Conservation (phyloP, 2,329 filamentous ascomycete genomes). For the Colletotrichum abscissum region DNA sequence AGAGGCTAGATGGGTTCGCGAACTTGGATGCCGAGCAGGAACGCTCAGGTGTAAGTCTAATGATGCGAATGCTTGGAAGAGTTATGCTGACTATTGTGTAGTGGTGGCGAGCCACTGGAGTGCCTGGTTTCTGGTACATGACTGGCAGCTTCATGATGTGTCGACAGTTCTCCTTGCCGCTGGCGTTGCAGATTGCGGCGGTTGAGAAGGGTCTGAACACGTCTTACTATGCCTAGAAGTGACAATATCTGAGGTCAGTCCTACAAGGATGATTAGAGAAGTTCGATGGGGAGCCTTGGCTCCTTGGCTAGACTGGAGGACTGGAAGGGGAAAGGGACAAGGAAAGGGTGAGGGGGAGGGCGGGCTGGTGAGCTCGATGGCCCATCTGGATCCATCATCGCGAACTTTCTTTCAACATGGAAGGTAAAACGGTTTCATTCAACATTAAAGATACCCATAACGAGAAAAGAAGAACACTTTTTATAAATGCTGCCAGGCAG, state of each 20-base stretch:
- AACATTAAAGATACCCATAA: background rate
- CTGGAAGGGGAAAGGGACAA: no score
- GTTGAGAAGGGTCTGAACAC: constrained; percentile 40
- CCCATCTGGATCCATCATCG: background rate
- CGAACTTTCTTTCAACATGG: background rate
- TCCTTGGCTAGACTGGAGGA: no score
- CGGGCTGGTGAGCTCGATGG: background rate
- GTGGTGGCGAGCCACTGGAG: constrained; percentile 52
- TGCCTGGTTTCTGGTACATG: constrained; percentile 52
- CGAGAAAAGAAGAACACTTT: background rate
- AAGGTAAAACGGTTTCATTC: background rate
- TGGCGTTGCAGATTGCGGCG: constrained; percentile 54
- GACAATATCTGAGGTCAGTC: no score
- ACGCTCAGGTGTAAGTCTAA: constrained; percentile 39
- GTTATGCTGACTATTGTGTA: constrained; percentile 27
- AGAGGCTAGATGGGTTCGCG: constrained; percentile 48
- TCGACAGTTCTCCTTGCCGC: constrained; percentile 47
- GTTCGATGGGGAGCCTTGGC: no score
- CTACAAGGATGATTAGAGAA: background rate
- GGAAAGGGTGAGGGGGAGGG: background rate
- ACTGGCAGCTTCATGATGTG: constrained; percentile 48
- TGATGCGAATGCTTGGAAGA: no score
- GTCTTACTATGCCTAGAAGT: background rate
- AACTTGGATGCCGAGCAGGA: constrained; percentile 50
- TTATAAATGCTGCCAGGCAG: background rate